A percentile compares a stretch with the other conserved stretches of the same genome.
Evolutionary conservation across 495 filamentous ascomycete genomes (phyloP).

Genomic region (Viridothelium virens): DNA sequence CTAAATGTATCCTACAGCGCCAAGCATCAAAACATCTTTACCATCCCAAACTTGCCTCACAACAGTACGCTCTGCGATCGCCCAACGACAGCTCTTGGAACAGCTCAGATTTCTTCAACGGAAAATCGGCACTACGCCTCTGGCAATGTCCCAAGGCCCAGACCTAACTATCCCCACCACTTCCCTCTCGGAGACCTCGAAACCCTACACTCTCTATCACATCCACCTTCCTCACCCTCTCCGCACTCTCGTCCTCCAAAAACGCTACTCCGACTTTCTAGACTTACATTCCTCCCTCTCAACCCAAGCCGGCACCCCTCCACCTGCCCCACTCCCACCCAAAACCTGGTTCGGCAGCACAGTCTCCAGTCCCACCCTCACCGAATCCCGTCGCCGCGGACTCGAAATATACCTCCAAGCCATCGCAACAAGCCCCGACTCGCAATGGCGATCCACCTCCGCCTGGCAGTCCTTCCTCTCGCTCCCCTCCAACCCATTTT

Average conservation of each 20-base stretch:
- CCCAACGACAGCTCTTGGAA: too few species aligned
- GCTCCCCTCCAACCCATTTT: constrained; percentile 52
- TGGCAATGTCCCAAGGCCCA: constrained; percentile 61
- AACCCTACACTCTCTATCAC: constrained; percentile 86
- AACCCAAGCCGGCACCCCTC: constrained; percentile 51
- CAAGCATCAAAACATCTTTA: too few species aligned
- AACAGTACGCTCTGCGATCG: too few species aligned
- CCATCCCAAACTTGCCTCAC: too few species aligned
- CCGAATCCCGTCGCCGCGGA: constrained; percentile 65
- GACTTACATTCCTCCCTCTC: constrained; percentile 64
- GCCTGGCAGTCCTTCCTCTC: constrained; percentile 85
- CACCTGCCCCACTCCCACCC: constrained; percentile 60
- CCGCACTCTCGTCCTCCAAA: constrained; percentile 75
- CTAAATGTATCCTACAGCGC: too few species aligned
- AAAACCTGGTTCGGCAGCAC: constrained; percentile 88
- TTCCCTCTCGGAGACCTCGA: constrained; percentile 43
- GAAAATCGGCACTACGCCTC: too few species aligned
- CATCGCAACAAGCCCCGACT: constrained; percentile 67
- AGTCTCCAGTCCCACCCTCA: constrained; percentile 62
- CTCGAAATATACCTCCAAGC: constrained; percentile 76
- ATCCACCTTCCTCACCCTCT: constrained; percentile 82
- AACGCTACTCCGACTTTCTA: constrained; percentile 91
- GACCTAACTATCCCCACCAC: constrained; percentile 78
- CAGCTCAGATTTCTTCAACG: too few species aligned
- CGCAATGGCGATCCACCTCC: constrained; percentile 74